phyloP scores from a whole-genome alignment of 495 filamentous ascomycete species.

The Stereocaulon alpinum region DNA sequence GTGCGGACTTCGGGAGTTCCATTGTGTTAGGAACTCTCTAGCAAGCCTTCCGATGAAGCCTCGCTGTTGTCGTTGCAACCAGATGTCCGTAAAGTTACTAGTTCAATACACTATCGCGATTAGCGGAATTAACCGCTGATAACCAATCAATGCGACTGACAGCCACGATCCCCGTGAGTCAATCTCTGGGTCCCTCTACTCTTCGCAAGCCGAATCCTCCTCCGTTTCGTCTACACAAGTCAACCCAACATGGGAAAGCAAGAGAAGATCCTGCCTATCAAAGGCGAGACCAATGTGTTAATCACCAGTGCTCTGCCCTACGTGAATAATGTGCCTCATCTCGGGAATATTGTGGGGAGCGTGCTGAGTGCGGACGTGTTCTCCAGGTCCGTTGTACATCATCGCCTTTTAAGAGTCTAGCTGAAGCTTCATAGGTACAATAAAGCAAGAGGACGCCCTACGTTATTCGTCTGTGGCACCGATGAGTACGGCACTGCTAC shows the following conservation, averaged over 20 bases:
- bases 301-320: constrained; percentile 68
- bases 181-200: not conserved
- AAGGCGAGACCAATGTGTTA: constrained; percentile 39
- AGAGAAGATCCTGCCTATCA: constrained; percentile 31
- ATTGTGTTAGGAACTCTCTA: constrained; percentile 1
- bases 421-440: constrained; percentile 43
- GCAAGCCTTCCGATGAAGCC: not conserved
- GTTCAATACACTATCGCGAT: not conserved
- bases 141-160: no score
- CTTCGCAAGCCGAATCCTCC: not conserved
- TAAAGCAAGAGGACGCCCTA: constrained; percentile 55
- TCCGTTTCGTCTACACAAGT: not conserved
- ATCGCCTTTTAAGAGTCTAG: not conserved
- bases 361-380: constrained; percentile 79
- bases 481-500: constrained; percentile 83
- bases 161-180: not conserved
- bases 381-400: constrained; percentile 15
- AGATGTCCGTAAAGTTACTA: not conserved
- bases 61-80: constrained; percentile 4
- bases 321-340: constrained; percentile 92
- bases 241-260: constrained; percentile 10
- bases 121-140: not conserved
- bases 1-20: constrained; percentile 24
- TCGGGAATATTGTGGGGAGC: constrained; percentile 88
- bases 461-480: constrained; percentile 44